Base-by-base conservation (phyloP, 768 basidiomycete species). In the Tubosaeta brunneosetosa region DNA sequence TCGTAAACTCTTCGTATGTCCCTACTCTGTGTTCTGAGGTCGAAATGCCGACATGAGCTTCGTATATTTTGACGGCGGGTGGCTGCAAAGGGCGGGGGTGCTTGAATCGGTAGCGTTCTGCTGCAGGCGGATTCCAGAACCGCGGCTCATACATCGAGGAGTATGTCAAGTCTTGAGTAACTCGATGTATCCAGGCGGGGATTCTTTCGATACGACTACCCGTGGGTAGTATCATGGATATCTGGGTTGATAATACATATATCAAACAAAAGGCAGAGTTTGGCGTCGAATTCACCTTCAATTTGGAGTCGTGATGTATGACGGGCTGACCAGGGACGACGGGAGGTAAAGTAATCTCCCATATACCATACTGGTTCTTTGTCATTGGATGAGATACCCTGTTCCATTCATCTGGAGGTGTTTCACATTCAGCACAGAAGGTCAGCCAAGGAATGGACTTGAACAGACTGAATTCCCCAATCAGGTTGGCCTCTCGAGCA, bases 41-140 rank as follows among this genome's bases (percentile, higher is more conserved):
- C 13, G 97, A 95, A 54, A 98, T 98, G 7, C 97, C 97, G 57
- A 98, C 94, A 64, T 99, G 97, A 0, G 94, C 97, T 66, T 99
- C 97, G 65, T 99, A 99, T 53, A 99, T 94, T 57, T 86, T 85
- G 41, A 84, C 66, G 33, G 84, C 77, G 16, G 73, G 72, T 12
- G 87, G 85, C 53, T 83, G 81, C 0, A 80, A 75, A 11, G 91
- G 91, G 10, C 81, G 77, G 42, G 78, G 53, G 66, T 97, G 77
- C 67, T 92, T 95, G 75, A 95, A 95, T 27, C 76, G 74, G 74
- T 97, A 97, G 44, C 65, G 73, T 57, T 90, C 74, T 25, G 77
- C 72, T 37, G 73, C 63, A 17, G 91, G 85, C 1, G 97, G 97
- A 68, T 98, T 97, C 97, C 97, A 99, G 72, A 99, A 97, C n/a